Evolutionary conservation across 2,329 filamentous ascomycete species (phyloP), one percentile per base, ranked within the genome.

Genomic region (Alternaria dauci): DNA sequence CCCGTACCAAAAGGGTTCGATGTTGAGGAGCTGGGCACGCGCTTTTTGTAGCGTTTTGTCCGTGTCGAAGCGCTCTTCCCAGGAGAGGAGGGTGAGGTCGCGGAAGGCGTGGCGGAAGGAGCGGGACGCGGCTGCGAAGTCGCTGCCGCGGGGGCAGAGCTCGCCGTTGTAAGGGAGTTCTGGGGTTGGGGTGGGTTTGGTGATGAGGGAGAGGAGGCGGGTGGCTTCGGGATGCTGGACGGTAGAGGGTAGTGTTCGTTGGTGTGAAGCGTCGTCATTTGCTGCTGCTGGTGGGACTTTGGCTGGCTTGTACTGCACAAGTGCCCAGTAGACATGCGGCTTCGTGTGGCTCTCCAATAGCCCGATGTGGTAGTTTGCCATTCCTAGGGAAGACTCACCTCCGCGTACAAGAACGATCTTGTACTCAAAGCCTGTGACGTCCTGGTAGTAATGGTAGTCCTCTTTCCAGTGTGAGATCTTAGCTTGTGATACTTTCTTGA

Each of bases 401-500:
- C 71, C 73, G 30, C 90, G 86, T 3, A 83, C 83, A 14, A 95
- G 78, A 0, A 83, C 82, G 58, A 91, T 79, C 55, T 88, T 83
- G 77, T 92, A 93, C 4, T 81, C 76, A 73, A 92, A 91, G 48
- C 84, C 85, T 0, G 84, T 84, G 3, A 70, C 56, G 72, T 95
- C 91, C 18, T 77, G 79, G 76, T 90, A 93, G 61, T 91, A 76
- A 61, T 87, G 88, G 70, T 88, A 87, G n/a, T 69, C 58, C 59
- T 77, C 76, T 78, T 71, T 71, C 47, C 76, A 87, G 80, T 34
- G 82, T 36, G 55, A 43, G 8, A 51, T 62, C 48, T 68, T 73
- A 69, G 66, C 64, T 46, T 56, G 52, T 28, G 25, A 9, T 48
- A 9, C 50, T 39, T 52, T 52, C 34, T 30, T 41, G 7, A 25